Evolutionary conservation across 768 basidiomycete species (phyloP).

Genomic region (Tulasnella sp.): DNA sequence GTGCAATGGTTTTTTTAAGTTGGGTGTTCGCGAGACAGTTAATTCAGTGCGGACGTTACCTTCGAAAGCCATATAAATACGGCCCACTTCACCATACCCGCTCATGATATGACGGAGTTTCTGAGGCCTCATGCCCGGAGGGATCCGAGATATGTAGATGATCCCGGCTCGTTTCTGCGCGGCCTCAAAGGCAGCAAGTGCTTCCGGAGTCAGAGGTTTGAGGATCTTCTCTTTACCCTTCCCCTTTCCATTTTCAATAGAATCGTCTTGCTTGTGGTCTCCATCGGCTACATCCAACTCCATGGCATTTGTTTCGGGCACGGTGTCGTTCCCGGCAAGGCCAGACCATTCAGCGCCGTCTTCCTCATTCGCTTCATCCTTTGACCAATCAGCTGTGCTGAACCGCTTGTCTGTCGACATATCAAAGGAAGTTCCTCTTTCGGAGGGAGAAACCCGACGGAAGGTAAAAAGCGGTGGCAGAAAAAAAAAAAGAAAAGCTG

Average conservation of each 20-base stretch:
- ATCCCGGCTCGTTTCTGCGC: constrained; percentile 77
- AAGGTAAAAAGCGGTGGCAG: neutral
- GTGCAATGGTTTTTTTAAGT: neutral
- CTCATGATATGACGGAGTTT: constrained; percentile 94
- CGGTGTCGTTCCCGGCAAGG: neutral
- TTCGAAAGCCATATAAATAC: constrained; percentile 92
- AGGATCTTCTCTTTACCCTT: constrained; percentile 51
- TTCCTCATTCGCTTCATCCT: neutral
- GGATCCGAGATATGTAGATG: constrained; percentile 92
- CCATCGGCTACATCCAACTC: neutral
- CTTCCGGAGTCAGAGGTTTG: constrained; percentile 71
- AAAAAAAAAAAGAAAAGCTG: neutral
- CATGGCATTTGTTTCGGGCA: neutral
- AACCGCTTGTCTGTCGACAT: neutral
- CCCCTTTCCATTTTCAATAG: neutral
- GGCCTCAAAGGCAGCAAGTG: constrained; percentile 67
- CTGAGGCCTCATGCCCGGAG: constrained; percentile 95
- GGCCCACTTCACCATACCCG: constrained; percentile 81
- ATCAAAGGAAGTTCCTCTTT: neutral
- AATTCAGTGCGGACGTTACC: constrained; percentile 45
- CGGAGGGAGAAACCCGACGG: neutral
- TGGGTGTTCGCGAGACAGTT: neutral
- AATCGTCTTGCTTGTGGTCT: neutral
- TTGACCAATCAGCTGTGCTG: neutral
- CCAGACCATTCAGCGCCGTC: neutral